phyloP scores from a whole-genome alignment of 305 asterid genomes.

The Petunia hybrid region DNA sequence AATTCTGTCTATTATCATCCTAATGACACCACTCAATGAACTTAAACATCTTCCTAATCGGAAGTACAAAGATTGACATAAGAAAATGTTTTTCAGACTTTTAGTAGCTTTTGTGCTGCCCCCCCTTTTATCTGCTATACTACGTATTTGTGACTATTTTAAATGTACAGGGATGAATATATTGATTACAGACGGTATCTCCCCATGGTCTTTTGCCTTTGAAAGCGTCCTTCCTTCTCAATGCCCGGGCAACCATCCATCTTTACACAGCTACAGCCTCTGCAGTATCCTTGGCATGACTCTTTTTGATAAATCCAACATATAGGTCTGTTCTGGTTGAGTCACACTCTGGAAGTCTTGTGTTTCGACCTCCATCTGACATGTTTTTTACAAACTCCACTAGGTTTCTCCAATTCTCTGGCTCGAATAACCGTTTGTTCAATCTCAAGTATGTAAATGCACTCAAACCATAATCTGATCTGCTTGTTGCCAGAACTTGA shows the following conservation, averaged over 20 bases:
- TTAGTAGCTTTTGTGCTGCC: neutral
- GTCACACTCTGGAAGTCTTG: slow-evolving; percentile 63
- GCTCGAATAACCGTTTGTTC: slow-evolving; percentile 80
- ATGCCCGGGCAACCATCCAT: neutral
- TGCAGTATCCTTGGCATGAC: slow-evolving; percentile 40
- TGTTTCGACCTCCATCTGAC: slow-evolving; percentile 64
- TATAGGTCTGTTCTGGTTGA: slow-evolving; percentile 67
- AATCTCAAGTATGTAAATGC: slow-evolving; percentile 86
- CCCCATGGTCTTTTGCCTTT: no score
- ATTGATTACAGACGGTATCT: no score
- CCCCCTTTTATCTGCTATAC: neutral
- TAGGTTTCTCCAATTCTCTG: slow-evolving; percentile 79
- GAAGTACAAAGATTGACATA: no score
- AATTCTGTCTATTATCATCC: neutral
- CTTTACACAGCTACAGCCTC: slow-evolving; percentile 68
- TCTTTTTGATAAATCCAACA: slow-evolving; percentile 67
- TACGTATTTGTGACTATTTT: neutral
- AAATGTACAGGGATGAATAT: neutral
- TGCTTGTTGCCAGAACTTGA: slow-evolving; percentile 72
- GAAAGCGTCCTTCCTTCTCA: neutral
- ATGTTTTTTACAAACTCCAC: slow-evolving; percentile 75
- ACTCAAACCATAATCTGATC: slow-evolving; percentile 65
- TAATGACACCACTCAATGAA: neutral
- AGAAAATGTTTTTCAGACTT: neutral
- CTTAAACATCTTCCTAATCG: neutral